A percentile compares a stretch with the other conserved stretches of the same genome.
Conservation (phyloP, 345 rosid species). For the Nephelium lappaceum region DNA sequence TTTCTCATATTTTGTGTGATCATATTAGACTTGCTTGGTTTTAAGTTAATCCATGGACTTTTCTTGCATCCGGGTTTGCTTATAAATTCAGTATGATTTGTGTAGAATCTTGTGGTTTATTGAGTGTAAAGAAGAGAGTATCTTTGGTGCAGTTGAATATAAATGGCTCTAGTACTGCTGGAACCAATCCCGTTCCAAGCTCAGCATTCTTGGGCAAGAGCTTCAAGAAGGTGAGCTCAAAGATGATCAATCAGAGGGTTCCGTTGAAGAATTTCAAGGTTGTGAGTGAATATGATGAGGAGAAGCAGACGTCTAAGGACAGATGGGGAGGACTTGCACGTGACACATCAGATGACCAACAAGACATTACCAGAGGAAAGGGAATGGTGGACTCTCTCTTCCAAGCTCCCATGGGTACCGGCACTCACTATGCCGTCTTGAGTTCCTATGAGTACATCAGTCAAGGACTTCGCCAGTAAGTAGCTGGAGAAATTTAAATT, state of each 20-base stretch:
- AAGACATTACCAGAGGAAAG: slow-evolving; percentile 57
- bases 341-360: slow-evolving; percentile 54
- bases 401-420: slow-evolving; percentile 55
- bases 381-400: slow-evolving; percentile 58
- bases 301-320: slow-evolving; percentile 48
- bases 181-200: slow-evolving; percentile 16
- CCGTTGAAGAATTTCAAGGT: slow-evolving; percentile 21
- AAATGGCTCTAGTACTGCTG: slow-evolving; percentile 18
- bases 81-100: slow-evolving; percentile 12
- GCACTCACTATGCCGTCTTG: slow-evolving; percentile 55
- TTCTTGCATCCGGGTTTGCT: neutral
- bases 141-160: slow-evolving; percentile 39
- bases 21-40: neutral
- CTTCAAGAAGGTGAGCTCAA: slow-evolving; percentile 27
- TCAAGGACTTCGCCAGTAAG: slow-evolving; percentile 54
- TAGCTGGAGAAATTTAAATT: neutral
- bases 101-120: slow-evolving; percentile 2
- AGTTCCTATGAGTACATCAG: slow-evolving; percentile 51
- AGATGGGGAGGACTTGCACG: slow-evolving; percentile 46
- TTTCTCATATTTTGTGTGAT: neutral
- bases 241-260: slow-evolving; percentile 15
- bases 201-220: slow-evolving; percentile 36
- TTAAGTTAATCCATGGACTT: neutral
- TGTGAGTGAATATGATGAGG: slow-evolving; percentile 37
- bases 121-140: slow-evolving; percentile 3